These are phyloP conservation scores for Wickerhamiella allomyrinae DNA, from an alignment of 805 yeast genomes.

Conservation along the genomic window DNA sequence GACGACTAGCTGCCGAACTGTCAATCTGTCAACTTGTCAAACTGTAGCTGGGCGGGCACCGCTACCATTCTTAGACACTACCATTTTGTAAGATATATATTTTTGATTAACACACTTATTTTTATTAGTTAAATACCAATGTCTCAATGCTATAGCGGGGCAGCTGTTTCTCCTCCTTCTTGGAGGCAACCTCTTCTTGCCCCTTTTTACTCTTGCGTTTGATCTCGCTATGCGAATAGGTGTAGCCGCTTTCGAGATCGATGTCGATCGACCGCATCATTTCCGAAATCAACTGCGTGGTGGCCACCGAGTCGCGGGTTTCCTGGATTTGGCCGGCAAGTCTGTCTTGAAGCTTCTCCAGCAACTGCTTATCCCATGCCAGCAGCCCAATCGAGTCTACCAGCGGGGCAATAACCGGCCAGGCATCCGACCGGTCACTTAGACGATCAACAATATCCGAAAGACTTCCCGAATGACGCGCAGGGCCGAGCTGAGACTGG, in stretches of 20 bases:
- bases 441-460: slow-evolving; percentile 30
- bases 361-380: slow-evolving; percentile 42
- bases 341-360: slow-evolving; percentile 32
- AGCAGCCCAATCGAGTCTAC: slow-evolving; percentile 64
- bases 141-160: slow-evolving; percentile 25
- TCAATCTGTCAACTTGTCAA: no score
- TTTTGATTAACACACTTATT: slow-evolving; percentile 1
- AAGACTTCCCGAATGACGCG: slow-evolving; percentile 15
- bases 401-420: slow-evolving; percentile 46
- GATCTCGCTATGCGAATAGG: slow-evolving; percentile 14
- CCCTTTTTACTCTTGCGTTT: slow-evolving; percentile 15
- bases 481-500: slow-evolving; percentile 16
- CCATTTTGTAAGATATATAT: no score
- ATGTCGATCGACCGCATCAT: slow-evolving; percentile 16
- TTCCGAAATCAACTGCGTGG: slow-evolving; percentile 19
- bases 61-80: no score
- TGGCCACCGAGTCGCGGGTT: slow-evolving; percentile 13
- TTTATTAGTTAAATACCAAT: slow-evolving; percentile 13
- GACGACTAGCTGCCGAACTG: no score
- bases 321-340: slow-evolving; percentile 36
- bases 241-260: slow-evolving; percentile 9
- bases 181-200: slow-evolving; percentile 2
- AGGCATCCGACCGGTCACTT: slow-evolving; percentile 36
- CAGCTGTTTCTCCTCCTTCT: slow-evolving; percentile 8
- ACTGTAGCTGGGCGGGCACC: no score